Conservation (phyloP, 345 rosid genomes). For the Eucalyptus microcorys region DNA sequence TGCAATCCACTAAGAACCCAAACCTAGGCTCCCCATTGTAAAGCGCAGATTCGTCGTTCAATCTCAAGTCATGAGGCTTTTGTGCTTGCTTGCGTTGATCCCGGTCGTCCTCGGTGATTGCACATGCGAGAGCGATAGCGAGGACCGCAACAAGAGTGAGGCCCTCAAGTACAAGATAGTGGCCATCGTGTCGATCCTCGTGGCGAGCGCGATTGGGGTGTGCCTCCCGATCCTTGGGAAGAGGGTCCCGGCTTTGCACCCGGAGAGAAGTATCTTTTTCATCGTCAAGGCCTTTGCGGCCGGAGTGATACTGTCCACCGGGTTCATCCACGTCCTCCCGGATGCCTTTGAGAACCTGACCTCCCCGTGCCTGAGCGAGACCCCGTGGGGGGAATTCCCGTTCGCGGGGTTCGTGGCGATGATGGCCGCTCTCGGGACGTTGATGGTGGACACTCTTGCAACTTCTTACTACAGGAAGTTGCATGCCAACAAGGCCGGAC, state of each 20-base stretch:
- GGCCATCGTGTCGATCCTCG: conserved; percentile 33
- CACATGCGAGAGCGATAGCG: conserved; percentile 3
- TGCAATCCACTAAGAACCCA: background rate
- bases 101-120: background rate
- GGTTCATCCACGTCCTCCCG: conserved; percentile 75
- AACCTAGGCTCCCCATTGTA: background rate
- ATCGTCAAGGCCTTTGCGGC: conserved; percentile 61
- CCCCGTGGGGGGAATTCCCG: conserved; percentile 77
- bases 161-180: conserved; percentile 25
- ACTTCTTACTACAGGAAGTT: conserved; percentile 18
- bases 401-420: conserved; percentile 74
- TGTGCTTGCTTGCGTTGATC: background rate
- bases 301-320: conserved; percentile 71
- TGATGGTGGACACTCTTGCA: conserved; percentile 52
- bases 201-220: conserved; percentile 34
- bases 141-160: background rate
- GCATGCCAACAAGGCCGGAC: conserved; percentile 4
- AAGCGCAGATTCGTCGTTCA: background rate
- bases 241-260: conserved; percentile 12
- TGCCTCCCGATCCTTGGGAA: conserved; percentile 29
- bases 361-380: conserved; percentile 37
- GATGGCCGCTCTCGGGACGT: conserved; percentile 50
- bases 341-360: conserved; percentile 62
- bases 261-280: conserved; percentile 24
- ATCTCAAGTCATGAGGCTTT: background rate